A percentile compares a stretch with the other conserved stretches of the same genome.
phyloP scores from a whole-genome alignment of 106 monocot genomes.

The Ottelia alismoides region DNA sequence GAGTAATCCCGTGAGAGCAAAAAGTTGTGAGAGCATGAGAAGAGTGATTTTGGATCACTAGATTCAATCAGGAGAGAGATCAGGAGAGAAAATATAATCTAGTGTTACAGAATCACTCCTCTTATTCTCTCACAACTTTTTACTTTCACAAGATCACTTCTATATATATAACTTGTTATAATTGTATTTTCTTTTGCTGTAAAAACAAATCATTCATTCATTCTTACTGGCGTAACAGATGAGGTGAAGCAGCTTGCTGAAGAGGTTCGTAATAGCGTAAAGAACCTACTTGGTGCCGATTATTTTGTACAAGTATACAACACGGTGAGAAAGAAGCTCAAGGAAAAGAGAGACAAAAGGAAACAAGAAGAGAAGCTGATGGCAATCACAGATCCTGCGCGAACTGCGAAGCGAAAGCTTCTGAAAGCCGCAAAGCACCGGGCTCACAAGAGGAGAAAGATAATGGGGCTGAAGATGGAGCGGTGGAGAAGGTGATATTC shows the following conservation, averaged over 20 bases:
- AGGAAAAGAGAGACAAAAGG: slow-evolving; percentile 60
- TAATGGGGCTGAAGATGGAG: slow-evolving; percentile 46
- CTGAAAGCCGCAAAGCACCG: slow-evolving; percentile 51
- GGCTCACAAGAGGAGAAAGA: slow-evolving; percentile 64
- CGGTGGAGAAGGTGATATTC: slow-evolving; percentile 33
- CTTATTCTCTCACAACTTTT: no score
- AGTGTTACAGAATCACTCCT: no score
- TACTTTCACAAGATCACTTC: no score
- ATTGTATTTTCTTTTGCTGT: no score
- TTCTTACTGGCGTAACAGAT: no score
- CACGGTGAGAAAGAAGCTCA: slow-evolving; percentile 53
- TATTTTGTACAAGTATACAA: slow-evolving; percentile 59
- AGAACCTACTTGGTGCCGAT: slow-evolving; percentile 43
- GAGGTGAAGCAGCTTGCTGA: slow-evolving; percentile 67
- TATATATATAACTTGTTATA: no score
- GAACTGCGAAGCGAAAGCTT: slow-evolving; percentile 75
- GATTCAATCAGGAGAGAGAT: no score
- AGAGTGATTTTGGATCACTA: no score
- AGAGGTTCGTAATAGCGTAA: slow-evolving; percentile 34
- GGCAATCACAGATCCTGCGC: slow-evolving; percentile 51
- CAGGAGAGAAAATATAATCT: no score
- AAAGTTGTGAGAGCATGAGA: no score
- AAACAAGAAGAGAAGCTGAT: slow-evolving; percentile 45
- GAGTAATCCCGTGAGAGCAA: no score
- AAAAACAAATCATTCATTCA: no score